A percentile compares a stretch with the other conserved stretches of the same genome.
phyloP scores from a whole-genome alignment of 345 rosid genomes.

The Cardiospermum halicacabum region DNA sequence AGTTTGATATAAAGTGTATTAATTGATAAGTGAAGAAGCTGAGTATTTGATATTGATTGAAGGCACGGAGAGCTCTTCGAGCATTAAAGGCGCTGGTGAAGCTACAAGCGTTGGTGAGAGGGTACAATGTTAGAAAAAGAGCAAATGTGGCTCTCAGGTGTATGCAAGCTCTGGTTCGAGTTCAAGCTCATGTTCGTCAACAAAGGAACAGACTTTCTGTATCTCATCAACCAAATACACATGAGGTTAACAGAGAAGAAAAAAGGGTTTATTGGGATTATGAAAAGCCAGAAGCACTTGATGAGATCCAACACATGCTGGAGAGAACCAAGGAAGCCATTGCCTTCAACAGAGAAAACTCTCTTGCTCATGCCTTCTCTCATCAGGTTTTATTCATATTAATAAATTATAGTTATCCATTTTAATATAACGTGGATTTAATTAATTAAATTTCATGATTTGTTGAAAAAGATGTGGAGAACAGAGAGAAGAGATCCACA shows the following conservation, averaged over 20 bases:
- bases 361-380: conserved; percentile 54
- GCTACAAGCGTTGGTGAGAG: conserved; percentile 93
- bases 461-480: conserved; percentile 42
- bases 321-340: conserved; percentile 28
- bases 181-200: conserved; percentile 60
- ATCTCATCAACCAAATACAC: background rate
- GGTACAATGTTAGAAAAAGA: conserved; percentile 69
- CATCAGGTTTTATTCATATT: conserved; percentile 36
- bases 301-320: conserved; percentile 32
- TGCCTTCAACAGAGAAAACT: conserved; percentile 35
- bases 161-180: conserved; percentile 67
- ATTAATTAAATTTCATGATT: background rate
- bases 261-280: conserved; percentile 30
- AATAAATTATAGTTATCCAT: too few relatives aligned
- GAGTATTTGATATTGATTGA: too few relatives aligned
- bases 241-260: conserved; percentile 28
- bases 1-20: too few relatives aligned
- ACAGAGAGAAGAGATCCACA: conserved; percentile 20
- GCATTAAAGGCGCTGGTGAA: conserved; percentile 75
- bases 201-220: conserved; percentile 41
- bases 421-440: too few relatives aligned
- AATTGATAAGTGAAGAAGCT: too few relatives aligned
- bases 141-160: conserved; percentile 60
- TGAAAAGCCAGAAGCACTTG: conserved; percentile 21
- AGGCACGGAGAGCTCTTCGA: conserved; percentile 78